Base-by-base conservation (phyloP, 345 rosid genomes). In the Lenwebbia sp. region DNA sequence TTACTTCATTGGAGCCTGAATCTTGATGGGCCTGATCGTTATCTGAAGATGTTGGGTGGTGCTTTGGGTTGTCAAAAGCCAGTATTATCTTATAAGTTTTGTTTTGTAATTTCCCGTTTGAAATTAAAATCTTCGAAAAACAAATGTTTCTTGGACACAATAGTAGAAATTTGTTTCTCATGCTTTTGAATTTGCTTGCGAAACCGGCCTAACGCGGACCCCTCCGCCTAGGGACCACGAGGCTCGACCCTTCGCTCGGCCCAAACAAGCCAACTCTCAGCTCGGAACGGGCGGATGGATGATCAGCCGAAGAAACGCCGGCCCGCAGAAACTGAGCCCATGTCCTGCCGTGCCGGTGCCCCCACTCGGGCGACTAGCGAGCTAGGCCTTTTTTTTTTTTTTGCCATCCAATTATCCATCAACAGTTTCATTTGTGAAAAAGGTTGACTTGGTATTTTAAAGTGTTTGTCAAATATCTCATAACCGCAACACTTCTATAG, bases 91-190 rank as follows among this genome's bases (percentile, higher is more conserved):
- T 26, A 28, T 11, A 26, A 11, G 50, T 47, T 26, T 57, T 11
- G 0, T 26, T 28, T 57, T 57, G 7, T 57, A 57, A 57, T 11
- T 26, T 57, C 13, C 13, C 17, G 28, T n/a, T 0, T 0, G 65
- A 58, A 15, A 58, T 11, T 26, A 57, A 26, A 26, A 57, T 57
- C 30, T 26, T 47, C 50, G 62, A 10, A 26, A 57, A 4, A 12
- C 5, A 12, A 0, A n/a, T 26, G 30, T 57, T 58, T 12, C 65
- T 58, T 58, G 65, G 65, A 58, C 33, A 58, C 5, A 5, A 26
- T 57, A 58, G 17, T 12, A 58, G 51, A 10, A 49, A 49, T 49
- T 49, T 1, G 13, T 49, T 49, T 49, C 13, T 49, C 51, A 3
- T 26, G 33, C 65, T 26, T 26, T 57, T 57, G 30, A 2, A 57